phyloP scores from a whole-genome alignment of 2,329 filamentous ascomycete genomes.

The Westerdykella ornata region DNA sequence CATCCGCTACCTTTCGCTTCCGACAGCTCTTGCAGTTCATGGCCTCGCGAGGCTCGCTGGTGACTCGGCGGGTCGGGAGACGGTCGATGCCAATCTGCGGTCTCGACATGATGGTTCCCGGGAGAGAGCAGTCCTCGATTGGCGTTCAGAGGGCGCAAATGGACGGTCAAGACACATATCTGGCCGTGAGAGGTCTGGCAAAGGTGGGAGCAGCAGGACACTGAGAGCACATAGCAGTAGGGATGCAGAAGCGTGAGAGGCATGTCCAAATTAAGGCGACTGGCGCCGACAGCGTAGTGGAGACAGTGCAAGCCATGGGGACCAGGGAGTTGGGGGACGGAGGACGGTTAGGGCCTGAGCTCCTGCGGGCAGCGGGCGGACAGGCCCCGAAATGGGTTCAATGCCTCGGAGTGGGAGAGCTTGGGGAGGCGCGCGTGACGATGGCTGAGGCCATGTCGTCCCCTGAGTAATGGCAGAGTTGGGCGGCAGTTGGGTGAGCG shows the following conservation, averaged over 20 bases:
- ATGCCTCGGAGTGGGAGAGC: constrained; percentile 5
- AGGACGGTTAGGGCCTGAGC: constrained; percentile 25
- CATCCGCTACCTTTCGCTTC: constrained; percentile 68
- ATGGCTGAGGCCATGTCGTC: constrained; percentile 5
- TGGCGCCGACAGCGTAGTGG: constrained; percentile 19
- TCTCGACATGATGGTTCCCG: constrained; percentile 54
- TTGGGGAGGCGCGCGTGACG: constrained; percentile 24
- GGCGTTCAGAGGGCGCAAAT: constrained; percentile 22
- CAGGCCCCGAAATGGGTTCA: constrained; percentile 28
- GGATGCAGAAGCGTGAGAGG: constrained; percentile 27
- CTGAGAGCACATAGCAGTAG: constrained; percentile 17
- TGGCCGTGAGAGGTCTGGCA: constrained; percentile 16
- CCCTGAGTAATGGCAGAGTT: constrained; percentile 16
- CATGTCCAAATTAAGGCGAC: constrained; percentile 38
- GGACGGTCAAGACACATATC: constrained; percentile 29
- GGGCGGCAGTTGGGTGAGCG: constrained; percentile 10
- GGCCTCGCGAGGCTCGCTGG: constrained; percentile 72
- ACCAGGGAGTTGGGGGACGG: constrained; percentile 5
- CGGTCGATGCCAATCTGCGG: constrained; percentile 77
- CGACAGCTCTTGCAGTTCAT: constrained; percentile 97
- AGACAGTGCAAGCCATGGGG: constrained; percentile 4
- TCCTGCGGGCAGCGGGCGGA: constrained; percentile 22
- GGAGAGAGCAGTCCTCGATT: constrained; percentile 25
- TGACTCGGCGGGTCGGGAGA: constrained; percentile 62
- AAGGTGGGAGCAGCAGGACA: constrained; percentile 17